Base-by-base conservation (phyloP, 106 monocot species). In the Cymbidium sinense region DNA sequence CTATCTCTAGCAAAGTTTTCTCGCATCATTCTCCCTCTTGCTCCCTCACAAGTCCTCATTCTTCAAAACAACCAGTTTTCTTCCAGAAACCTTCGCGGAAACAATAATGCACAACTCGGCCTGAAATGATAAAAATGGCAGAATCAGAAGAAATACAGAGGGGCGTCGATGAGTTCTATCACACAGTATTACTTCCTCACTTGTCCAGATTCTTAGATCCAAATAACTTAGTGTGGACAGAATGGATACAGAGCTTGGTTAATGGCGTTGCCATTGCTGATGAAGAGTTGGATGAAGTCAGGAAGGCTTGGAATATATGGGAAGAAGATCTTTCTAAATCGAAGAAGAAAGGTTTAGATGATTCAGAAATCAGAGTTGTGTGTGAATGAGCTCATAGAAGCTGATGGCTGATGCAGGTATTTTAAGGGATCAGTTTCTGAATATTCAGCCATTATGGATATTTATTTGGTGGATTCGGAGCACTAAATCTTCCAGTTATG, bases 41-140 rank as follows among this genome's bases (percentile, higher is more conserved):
- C 94, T 10, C 94, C 96, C 52, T 92, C 96, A 2, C 94, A 98
- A 76, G 90, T 90, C 33, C 82, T 98, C 70, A 70, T 94, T 69
- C 86, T 98, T 54, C 80, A 77, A 31, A 78, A 81, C 27, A 94
- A 92, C 78, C 77, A 76, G 4, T 98, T 87, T 41, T 71, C 76
- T 33, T 62, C 85, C 3, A 88, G 85, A 79, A 84, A 73, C 2
- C 80, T 74, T 31, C 86, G 82, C 23, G 91, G 91, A 55, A 88
- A 74, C n/a, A n/a, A n/a, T n/a, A n/a, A n/a, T n/a, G n/a, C 18
- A 76, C 82, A 7, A 70, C 75, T 19, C 78, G 88, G 19, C 90
- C 91, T 5, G 96, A 90, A 80, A 81, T 90, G 25, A 55, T 79
- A 79, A 78, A 47, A n/a, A 82, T 94, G 86, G 79, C 73, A 8